Conservation (phyloP, 73 alveolate species). For the Tetrahymena borealis region DNA sequence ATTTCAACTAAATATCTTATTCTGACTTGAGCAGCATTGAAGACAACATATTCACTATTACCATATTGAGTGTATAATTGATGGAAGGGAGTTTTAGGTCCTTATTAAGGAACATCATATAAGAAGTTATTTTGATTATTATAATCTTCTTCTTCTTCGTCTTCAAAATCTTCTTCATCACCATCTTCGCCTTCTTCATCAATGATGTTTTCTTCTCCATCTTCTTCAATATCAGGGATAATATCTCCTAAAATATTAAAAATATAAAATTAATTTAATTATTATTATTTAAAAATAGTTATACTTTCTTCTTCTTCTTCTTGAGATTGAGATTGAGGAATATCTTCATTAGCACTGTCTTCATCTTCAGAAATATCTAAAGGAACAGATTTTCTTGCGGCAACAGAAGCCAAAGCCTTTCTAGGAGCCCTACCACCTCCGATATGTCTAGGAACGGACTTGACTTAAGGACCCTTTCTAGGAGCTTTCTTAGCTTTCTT, state of each 20-base stretch:
- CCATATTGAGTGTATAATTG: neutral
- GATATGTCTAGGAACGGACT: no score
- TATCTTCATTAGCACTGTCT: no score
- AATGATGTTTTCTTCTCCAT: neutral
- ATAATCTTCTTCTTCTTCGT: neutral
- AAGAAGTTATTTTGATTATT: neutral
- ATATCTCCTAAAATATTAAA: neutral
- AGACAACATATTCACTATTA: constrained; percentile 81
- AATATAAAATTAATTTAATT: neutral
- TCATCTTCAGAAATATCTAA: no score
- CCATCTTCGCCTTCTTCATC: neutral
- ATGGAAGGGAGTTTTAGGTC: neutral
- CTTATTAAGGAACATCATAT: neutral
- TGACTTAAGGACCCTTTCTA: neutral
- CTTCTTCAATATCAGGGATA: neutral
- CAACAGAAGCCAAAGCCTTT: no score
- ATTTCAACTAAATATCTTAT: constrained; percentile 70
- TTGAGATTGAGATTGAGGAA: no score
- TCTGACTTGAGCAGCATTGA: constrained; percentile 71
- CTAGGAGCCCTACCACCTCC: no score
- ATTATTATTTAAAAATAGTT: neutral
- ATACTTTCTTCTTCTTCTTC: neutral
- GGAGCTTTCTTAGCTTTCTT: neutral
- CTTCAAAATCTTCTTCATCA: neutral
- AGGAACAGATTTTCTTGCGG: no score